Percentiles rank a stretch among this genome's conserved stretches.
These are phyloP conservation scores for Exophiala sp. DNA, from an alignment of 2,329 filamentous ascomycete genomes.

Conservation along the genomic window DNA sequence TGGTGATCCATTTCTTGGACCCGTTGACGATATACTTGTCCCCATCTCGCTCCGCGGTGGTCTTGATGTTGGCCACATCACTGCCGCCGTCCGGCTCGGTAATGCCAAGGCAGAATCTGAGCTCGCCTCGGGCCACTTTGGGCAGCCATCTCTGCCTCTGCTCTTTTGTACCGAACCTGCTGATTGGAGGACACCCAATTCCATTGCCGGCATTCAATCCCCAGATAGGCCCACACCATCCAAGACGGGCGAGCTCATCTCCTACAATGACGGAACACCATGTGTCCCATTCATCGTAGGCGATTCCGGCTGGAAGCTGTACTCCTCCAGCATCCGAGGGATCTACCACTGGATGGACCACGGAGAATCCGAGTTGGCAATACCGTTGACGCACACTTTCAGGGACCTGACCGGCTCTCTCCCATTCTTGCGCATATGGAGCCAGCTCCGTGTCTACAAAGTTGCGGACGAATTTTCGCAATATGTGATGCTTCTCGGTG, in stretches of 20 bases:
- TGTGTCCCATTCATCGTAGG: conserved; percentile 68
- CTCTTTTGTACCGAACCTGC: conserved; percentile 59
- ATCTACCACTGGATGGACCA: conserved; percentile 61
- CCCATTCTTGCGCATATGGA: conserved; percentile 63
- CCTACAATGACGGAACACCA: conserved; percentile 63
- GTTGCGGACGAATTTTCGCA: conserved; percentile 61
- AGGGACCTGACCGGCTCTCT: conserved; percentile 59
- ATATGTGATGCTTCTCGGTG: conserved; percentile 57
- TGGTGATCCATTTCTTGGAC: conserved; percentile 74
- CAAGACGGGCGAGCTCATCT: conserved; percentile 64
- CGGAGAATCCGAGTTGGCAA: conserved; percentile 60
- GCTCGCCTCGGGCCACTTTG: conserved; percentile 59
- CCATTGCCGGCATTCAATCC: conserved; percentile 58
- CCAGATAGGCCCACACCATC: conserved; percentile 56
- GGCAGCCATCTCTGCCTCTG: conserved; percentile 63
- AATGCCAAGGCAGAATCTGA: conserved; percentile 68
- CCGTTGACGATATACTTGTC: conserved; percentile 66
- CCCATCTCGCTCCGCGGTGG: conserved; percentile 60
- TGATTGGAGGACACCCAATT: conserved; percentile 63
- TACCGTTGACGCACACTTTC: conserved; percentile 60
- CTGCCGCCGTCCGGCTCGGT: conserved; percentile 70
- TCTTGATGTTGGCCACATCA: conserved; percentile 67
- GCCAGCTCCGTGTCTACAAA: conserved; percentile 61
- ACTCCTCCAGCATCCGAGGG: conserved; percentile 58
- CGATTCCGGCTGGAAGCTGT: conserved; percentile 61